These are phyloP conservation scores for Exophiala phaeomuriformis DNA, from an alignment of 2,329 filamentous ascomycete genomes.

Conservation along the genomic window DNA sequence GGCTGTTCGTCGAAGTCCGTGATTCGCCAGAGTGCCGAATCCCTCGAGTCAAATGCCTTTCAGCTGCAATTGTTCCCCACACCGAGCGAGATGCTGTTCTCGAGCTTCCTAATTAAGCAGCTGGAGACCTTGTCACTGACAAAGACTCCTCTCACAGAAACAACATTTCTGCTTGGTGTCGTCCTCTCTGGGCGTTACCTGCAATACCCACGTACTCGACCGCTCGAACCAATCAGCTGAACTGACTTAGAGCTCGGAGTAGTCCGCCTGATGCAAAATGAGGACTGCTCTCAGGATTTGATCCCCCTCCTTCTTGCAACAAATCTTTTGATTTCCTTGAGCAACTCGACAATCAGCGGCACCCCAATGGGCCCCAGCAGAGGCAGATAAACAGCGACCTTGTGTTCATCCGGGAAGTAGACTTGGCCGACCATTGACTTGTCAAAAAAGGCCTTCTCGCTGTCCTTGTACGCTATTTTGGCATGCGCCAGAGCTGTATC, in stretches of 20 bases:
- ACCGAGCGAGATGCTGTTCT: conserved; percentile 8
- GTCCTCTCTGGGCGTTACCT: too few species aligned
- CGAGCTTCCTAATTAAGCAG: conserved; percentile 19
- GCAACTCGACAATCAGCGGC: conserved; percentile 71
- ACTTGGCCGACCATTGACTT: conserved; percentile 98
- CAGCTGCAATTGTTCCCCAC: neutral
- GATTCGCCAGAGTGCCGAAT: neutral
- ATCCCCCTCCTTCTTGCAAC: neutral
- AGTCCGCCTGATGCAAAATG: neutral
- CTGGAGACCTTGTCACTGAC: conserved; percentile 5
- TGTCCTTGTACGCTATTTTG: conserved; percentile 75
- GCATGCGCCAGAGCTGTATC: conserved; percentile 68
- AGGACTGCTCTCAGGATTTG: neutral
- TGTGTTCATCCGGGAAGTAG: conserved; percentile 98
- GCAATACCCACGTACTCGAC: too few species aligned
- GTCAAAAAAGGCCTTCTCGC: conserved; percentile 93
- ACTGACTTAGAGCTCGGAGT: too few species aligned
- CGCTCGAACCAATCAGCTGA: too few species aligned
- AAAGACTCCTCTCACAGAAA: neutral
- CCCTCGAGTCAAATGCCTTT: neutral
- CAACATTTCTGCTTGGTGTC: neutral
- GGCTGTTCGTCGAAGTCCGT: neutral
- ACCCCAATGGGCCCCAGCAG: conserved; percentile 85
- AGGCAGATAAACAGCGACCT: conserved; percentile 90
- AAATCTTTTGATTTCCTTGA: conserved; percentile 68